Evolutionary conservation across 495 filamentous ascomycete genomes (phyloP), one percentile per base, ranked within the genome.

Genomic region (Daldinia loculata): DNA sequence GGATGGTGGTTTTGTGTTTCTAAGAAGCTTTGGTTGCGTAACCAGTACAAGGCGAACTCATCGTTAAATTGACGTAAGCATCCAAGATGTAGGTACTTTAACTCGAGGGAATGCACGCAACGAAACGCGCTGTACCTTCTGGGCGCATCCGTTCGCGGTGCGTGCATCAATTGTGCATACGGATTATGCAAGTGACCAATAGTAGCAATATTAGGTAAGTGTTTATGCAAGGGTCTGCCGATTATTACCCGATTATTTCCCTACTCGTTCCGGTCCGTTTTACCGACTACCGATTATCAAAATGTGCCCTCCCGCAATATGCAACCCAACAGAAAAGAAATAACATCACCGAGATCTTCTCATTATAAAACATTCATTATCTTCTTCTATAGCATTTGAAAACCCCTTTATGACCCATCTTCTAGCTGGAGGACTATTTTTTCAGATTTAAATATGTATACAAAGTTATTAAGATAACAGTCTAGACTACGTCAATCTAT

Each of bases 101-200:
- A 48, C 43, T 48, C 17, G 43, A 48, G 43, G 43, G 43, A 48
- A 48, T 48, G 43, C 43, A 48, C 41, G 41, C 43, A 48, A 48
- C 43, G 9, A 19, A 48, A 48, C 43, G 3, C 19, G 43, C 43
- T 48, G 43, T 48, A 48, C 17, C 43, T 48, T 48, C 43, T 22
- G 11, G 41, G 43, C 19, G 26, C 50, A 30, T 30, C 14, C 41
- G 17, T 48, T 53, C 50, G 50, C 26, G 27, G 50, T 30, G 14
- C 27, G 50, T 30, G 14, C 27, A 29, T 29, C 50, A 53, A 53
- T 30, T 53, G 15, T 53, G 50, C 50, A 53, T 53, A 53, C 14
- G n/a, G n/a, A n/a, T n/a, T n/a, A n/a, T n/a, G 50, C 27, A 30
- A 5, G 27, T 53, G 26, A 22, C 43, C 43, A 48, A 48, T 48